Evolutionary conservation across 2,329 filamentous ascomycete genomes (phyloP).

Genomic region (Waltergamsia citrina): DNA sequence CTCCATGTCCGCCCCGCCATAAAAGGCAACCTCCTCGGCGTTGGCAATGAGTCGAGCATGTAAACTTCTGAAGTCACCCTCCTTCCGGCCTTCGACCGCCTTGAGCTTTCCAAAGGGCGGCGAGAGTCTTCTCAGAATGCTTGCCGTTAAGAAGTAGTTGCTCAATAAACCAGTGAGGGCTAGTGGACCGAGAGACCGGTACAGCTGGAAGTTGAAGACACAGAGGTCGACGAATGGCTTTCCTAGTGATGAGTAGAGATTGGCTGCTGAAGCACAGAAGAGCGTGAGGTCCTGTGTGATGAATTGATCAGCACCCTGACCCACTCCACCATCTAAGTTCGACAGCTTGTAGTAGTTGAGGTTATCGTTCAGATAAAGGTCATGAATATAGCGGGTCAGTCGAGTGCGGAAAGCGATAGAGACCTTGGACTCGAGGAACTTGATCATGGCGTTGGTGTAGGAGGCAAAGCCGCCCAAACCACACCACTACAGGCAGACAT

Average conservation of each 20-base stretch:
- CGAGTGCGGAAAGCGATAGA: constrained; percentile 96
- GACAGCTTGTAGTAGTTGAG: constrained; percentile 94
- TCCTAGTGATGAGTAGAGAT: constrained; percentile 91
- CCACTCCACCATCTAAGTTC: constrained; percentile 87
- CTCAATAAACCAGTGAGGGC: constrained; percentile 78
- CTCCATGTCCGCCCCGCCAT: constrained; percentile 91
- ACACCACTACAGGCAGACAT: too few species aligned
- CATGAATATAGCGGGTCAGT: constrained; percentile 92
- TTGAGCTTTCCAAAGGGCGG: constrained; percentile 96
- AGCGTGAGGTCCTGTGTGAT: constrained; percentile 95
- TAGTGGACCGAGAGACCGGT: constrained; percentile 79
- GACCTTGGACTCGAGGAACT: constrained; percentile 94
- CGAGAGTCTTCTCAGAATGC: constrained; percentile 76
- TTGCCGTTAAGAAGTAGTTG: constrained; percentile 92
- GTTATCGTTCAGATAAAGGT: constrained; percentile 89
- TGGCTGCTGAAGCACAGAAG: constrained; percentile 87
- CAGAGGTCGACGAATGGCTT: constrained; percentile 96
- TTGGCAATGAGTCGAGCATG: constrained; percentile 92
- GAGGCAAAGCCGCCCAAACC: constrained; percentile 88
- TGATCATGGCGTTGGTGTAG: constrained; percentile 99
- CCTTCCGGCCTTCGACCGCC: constrained; percentile 87
- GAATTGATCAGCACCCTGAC: constrained; percentile 88
- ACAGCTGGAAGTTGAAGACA: constrained; percentile 97
- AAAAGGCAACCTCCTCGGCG: constrained; percentile 95
- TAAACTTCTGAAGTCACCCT: constrained; percentile 87